phyloP scores from a whole-genome alignment of 352 stramenopile species.

The Pythium utonaiense region DNA sequence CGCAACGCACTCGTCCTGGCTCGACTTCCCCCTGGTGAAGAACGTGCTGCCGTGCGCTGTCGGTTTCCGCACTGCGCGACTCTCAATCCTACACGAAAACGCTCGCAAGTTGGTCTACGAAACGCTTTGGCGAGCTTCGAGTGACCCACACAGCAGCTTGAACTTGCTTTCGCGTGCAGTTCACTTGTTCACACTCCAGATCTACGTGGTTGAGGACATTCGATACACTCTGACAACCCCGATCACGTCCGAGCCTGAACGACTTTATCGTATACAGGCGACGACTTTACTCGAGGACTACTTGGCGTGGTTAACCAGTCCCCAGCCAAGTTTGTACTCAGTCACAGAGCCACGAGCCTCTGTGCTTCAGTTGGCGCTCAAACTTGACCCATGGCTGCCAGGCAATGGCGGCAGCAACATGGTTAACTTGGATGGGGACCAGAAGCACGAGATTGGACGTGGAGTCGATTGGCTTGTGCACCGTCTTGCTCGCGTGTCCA shows the following conservation, averaged over 20 bases:
- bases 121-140: slow-evolving; percentile 58
- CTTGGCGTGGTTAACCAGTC: slow-evolving; percentile 50
- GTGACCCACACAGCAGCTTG: slow-evolving; percentile 53
- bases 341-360: slow-evolving; percentile 31
- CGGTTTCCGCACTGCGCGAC: slow-evolving; percentile 49
- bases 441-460: slow-evolving; percentile 81
- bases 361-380: slow-evolving; percentile 57
- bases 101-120: slow-evolving; percentile 65
- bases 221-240: slow-evolving; percentile 57
- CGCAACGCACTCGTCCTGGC: slow-evolving; percentile 72
- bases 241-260: slow-evolving; percentile 36
- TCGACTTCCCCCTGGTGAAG: slow-evolving; percentile 83
- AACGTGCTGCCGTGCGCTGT: slow-evolving; percentile 66
- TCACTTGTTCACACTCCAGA: slow-evolving; percentile 76
- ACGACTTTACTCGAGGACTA: slow-evolving; percentile 45
- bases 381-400: slow-evolving; percentile 67
- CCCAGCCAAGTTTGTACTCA: slow-evolving; percentile 35
- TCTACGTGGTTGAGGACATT: slow-evolving; percentile 80
- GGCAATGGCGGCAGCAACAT: slow-evolving; percentile 44
- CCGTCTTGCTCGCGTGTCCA: slow-evolving; percentile 47
- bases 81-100: slow-evolving; percentile 62
- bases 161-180: slow-evolving; percentile 67
- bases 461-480: slow-evolving; percentile 79
- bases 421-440: slow-evolving; percentile 69
- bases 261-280: slow-evolving; percentile 42